Conservation (phyloP, 257 asterid genomes). For the Lavandula angustifolia region DNA sequence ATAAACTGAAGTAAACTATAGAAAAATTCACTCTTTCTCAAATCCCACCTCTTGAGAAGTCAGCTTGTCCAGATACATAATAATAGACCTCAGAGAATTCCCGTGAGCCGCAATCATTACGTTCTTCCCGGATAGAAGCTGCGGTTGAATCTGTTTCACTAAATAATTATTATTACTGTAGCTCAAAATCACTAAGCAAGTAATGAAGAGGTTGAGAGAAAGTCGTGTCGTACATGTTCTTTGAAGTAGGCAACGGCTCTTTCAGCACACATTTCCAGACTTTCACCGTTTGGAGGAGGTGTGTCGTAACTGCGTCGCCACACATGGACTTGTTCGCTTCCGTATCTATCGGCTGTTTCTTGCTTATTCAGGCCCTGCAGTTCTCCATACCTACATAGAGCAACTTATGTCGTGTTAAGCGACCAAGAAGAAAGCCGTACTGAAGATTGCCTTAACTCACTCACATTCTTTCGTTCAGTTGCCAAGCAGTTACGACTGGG, state of each 20-base stretch:
- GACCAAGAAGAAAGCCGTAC: background rate
- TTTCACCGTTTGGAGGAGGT: conserved; percentile 98
- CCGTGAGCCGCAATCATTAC: conserved; percentile 99
- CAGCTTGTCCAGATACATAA: conserved; percentile 94
- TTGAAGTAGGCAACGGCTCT: conserved; percentile 96
- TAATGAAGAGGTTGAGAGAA: background rate
- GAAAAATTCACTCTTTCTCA: conserved; percentile 3
- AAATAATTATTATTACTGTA: conserved; percentile 22
- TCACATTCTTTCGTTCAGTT: conserved; percentile 93
- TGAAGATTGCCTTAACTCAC: conserved; percentile 19
- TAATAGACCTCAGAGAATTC: conserved; percentile 94
- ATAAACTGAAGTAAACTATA: conserved; percentile 6
- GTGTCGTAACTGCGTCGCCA: conserved; percentile 97
- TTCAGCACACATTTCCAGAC: conserved; percentile 98
- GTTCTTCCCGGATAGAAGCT: conserved; percentile 71
- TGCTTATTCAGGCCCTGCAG: conserved; percentile 94
- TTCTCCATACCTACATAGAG: conserved; percentile 81
- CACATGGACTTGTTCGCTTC: conserved; percentile 85
- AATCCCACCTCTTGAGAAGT: conserved; percentile 85
- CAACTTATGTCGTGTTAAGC: conserved; percentile 4
- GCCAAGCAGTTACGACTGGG: conserved; percentile 98
- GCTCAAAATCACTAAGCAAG: conserved; percentile 9
- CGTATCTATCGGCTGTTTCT: conserved; percentile 95
- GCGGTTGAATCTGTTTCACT: conserved; percentile 79
- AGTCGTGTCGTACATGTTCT: conserved; percentile 50